These are phyloP conservation scores for Trypanosoma caninum DNA, from an alignment of 208 protist species.

Conservation along the genomic window DNA sequence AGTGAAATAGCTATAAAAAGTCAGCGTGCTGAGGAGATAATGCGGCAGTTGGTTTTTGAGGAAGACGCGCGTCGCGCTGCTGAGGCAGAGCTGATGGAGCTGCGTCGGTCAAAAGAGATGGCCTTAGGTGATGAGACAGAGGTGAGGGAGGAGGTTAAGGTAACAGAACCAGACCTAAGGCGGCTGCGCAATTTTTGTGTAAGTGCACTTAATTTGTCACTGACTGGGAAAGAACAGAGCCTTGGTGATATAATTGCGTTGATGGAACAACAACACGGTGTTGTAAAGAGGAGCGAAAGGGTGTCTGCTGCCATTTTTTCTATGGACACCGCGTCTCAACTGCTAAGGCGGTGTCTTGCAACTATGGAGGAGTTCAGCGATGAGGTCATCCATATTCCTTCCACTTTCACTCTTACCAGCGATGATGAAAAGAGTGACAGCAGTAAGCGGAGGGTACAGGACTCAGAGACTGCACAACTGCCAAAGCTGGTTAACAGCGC, in stretches of 20 bases:
- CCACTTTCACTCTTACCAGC: too few species aligned
- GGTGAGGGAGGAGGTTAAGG: neutral
- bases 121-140: neutral
- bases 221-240: slow-evolving; percentile 11
- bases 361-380: slow-evolving; percentile 1
- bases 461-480: too few species aligned
- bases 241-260: slow-evolving; percentile 12
- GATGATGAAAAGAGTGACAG: too few species aligned
- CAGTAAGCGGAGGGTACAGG: too few species aligned
- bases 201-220: neutral
- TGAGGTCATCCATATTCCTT: neutral
- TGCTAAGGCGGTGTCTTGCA: slow-evolving; percentile 12
- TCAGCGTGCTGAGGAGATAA: slow-evolving; percentile 16
- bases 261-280: slow-evolving; percentile 9
- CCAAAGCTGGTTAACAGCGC: too few species aligned
- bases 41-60: slow-evolving; percentile 14
- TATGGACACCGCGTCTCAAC: slow-evolving; percentile 8
- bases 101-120: neutral
- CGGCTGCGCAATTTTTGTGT: slow-evolving; percentile 15
- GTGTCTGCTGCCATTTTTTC: slow-evolving; percentile 3
- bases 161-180: neutral
- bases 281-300: neutral
- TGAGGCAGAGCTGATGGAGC: neutral
- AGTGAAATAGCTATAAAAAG: slow-evolving; percentile 9
- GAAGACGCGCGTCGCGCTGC: slow-evolving; percentile 14